Evolutionary conservation across 345 rosid genomes (phyloP).

Genomic region (Isatis tinctoria): DNA sequence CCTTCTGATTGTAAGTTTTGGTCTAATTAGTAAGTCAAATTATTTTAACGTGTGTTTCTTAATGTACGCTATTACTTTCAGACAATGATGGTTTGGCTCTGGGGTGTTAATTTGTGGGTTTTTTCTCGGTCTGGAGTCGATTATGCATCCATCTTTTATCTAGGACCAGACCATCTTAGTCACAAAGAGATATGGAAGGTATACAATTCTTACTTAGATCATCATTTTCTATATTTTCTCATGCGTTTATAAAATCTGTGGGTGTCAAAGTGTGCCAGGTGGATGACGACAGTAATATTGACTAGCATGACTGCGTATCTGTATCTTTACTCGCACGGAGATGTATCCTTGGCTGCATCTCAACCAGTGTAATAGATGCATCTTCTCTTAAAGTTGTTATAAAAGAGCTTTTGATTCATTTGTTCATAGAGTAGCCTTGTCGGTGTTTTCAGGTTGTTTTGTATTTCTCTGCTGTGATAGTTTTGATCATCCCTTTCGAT

Average conservation of each 20-base stretch:
- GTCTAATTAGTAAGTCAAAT: neutral
- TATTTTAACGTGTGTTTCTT: neutral
- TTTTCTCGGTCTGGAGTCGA: constrained; percentile 74
- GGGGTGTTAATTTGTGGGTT: constrained; percentile 94
- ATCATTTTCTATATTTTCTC: neutral
- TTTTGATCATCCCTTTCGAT: constrained; percentile 78
- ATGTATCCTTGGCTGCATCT: constrained; percentile 89
- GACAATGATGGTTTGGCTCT: constrained; percentile 97
- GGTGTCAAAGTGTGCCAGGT: constrained; percentile 70
- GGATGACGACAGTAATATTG: constrained; percentile 93
- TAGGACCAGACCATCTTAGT: constrained; percentile 85
- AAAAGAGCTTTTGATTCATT: neutral
- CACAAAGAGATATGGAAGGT: constrained; percentile 98
- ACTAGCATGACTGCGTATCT: constrained; percentile 96
- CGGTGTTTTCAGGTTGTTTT: constrained; percentile 62
- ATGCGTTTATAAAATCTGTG: neutral
- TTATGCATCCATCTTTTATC: constrained; percentile 70
- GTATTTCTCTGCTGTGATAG: constrained; percentile 59
- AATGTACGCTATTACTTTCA: constrained; percentile 31
- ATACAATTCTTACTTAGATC: neutral
- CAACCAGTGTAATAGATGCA: constrained; percentile 99
- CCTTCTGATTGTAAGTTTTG: constrained; percentile 80
- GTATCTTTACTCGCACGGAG: constrained; percentile 94
- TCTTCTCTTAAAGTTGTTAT: constrained; percentile 38
- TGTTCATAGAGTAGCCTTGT: neutral